Percentiles rank a stretch among this genome's conserved stretches.
phyloP scores from a whole-genome alignment of 805 yeast genomes.

The Saturnispora gosingensis region DNA sequence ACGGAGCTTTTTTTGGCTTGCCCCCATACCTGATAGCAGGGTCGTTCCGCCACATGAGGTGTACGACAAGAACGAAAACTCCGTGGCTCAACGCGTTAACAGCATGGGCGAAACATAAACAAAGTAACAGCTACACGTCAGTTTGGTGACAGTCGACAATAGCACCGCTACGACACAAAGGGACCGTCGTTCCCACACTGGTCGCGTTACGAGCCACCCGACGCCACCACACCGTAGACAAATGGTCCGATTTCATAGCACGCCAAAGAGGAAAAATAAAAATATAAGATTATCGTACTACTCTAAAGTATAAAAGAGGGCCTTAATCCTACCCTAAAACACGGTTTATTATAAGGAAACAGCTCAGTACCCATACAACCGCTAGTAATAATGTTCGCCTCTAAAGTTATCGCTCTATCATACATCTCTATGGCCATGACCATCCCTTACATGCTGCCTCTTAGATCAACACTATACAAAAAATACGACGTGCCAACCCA shows the following conservation, averaged over 20 bases:
- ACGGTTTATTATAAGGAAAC: not conserved
- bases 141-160: not conserved
- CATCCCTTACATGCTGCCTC: slow-evolving; percentile 28
- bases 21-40: not conserved
- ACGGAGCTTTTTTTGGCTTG: no score
- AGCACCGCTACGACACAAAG: not conserved
- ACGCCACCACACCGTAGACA: not conserved
- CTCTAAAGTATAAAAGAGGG: not conserved
- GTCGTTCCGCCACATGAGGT: not conserved
- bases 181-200: not conserved
- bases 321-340: not conserved
- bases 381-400: not conserved
- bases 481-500: slow-evolving; percentile 14
- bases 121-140: not conserved
- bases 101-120: not conserved
- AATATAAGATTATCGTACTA: not conserved
- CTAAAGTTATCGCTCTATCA: slow-evolving; percentile 21
- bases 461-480: slow-evolving; percentile 21
- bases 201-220: not conserved
- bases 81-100: not conserved
- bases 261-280: not conserved
- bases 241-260: not conserved
- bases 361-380: not conserved
- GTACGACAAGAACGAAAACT: not conserved
- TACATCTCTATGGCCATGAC: slow-evolving; percentile 28